Evolutionary conservation across 2,329 filamentous ascomycete species (phyloP), one percentile per base, ranked within the genome.

Genomic region (Beauveria australis): DNA sequence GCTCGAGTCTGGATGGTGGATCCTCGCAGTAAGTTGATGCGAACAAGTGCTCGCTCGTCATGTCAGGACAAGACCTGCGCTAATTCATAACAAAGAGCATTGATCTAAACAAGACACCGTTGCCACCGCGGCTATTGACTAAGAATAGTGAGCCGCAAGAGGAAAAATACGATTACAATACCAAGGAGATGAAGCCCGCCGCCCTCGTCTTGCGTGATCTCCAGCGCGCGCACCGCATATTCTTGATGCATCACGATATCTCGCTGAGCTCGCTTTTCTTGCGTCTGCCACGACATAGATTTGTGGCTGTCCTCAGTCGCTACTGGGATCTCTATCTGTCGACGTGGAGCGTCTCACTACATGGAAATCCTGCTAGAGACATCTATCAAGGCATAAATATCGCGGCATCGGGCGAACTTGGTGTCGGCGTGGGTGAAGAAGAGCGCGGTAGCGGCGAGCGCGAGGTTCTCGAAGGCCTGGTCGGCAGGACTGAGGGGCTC

Each of bases 401-500:
- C 37, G 91, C 92, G 14, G 90, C 89, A 7, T 92, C 91, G 40
- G 93, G 94, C 19, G 93, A 97, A 74, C 82, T 97, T 28, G 94
- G 94, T 18, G 84, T 97, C 51, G 94, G 94, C 0, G 94, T 97
- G 1, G 94, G 94, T 19, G 94, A 97, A 72, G 94, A 97, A 75
- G 91, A 97, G 60, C 88, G 92, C 72, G 93, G 93, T 5, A 97
- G 93, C 70, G 92, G 92, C 37, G 93, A 97, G 76, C 82, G 93
- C 67, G 93, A 95, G 67, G 93, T 97, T 0, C 78, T 99, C 1
- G 93, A 97, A 72, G 91, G 91, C n/a, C 85, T 96, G 63, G 85
- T 91, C 1, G 81, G 81, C 10, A 81, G 89, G 60, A 89, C 91
- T 26, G 88, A 94, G 56, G 94, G 94, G 1, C 79, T 99, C 44